Evolutionary conservation across 768 basidiomycete genomes (phyloP), one percentile per base, ranked within the genome.

Genomic region (Melanogaster broomeanus): DNA sequence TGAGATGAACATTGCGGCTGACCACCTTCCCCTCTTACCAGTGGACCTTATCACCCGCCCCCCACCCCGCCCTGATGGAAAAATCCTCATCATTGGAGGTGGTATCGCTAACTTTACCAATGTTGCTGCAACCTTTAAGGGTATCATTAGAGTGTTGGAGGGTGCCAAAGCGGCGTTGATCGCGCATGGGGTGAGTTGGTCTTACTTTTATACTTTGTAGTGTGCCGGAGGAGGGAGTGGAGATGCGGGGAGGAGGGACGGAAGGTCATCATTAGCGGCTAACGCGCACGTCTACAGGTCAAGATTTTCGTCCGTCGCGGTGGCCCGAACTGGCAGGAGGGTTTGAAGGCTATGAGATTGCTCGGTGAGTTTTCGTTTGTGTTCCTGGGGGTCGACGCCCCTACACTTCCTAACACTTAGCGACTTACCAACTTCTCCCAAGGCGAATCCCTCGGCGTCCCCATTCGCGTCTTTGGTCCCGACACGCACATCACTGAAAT

Each of bases 61-160:
- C 42, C 74, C 79, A 21, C 86, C 90, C 43, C 80, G 83, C 61
- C 77, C 87, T 46, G 76, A 97, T 45, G 97, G 97, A 78, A 99
- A 99, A 77, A 85, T 98, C 69, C 89, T 98, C 73, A 97, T 99
- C 81, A 97, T 99, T 59, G 97, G 96, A 73, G 97, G 97, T 74
- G 96, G 96, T 76, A 97, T 97, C 57, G 97, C 97, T 77, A 99
- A 99, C 84, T 99, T 99, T 77, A 98, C 94, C 69, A 98, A 99
- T 69, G 95, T 98, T 60, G 97, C 95, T 30, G 88, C 96, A 10
- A 98, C 96, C 53, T 99, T 99, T 89, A 98, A 98, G 81, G 96
- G 96, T 35, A 99, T 98, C 80, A 99, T 99, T 72, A 90, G 86
- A 40, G 95, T 97, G 16, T 81, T 99, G 59, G 88, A 96, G 78